Evolutionary conservation across 164 flowering plant species (phyloP), one percentile per base, ranked within the genome.

Genomic region (Amborella trichopoda): DNA sequence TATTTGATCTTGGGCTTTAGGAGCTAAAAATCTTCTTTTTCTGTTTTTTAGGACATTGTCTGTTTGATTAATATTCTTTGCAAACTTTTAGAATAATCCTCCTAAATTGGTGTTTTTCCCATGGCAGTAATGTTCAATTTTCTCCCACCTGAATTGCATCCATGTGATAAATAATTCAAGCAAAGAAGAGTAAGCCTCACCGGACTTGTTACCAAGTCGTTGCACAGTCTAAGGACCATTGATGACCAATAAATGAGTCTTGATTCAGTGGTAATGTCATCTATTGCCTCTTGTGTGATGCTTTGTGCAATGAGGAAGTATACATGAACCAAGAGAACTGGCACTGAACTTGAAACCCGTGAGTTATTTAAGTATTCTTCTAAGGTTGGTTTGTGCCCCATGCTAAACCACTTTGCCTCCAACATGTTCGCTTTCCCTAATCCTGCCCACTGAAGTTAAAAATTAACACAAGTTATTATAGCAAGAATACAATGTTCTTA

Each of bases 361-460:
- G 62, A 76, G 54, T 71, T 76, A 11, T 43, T 47, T 9, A 73
- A 16, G 22, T 76, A 71, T 52, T 76, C 78, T 19, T 57, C 28
- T 6, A 71, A 44, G 1, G 64, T 40, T 44, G 82, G 76, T 4
- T 44, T 64, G 21, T 69, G 42, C 6, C 68, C 69, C 23, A 14
- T 49, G 39, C 51, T 47, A 28, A 54, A 53, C 78, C 82, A 76
- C 40, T 60, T 55, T 41, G 82, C 76, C 44, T 76, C 82, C 51
- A 52, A 49, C 6, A 64, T 28, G 52, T 63, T 40, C 19, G 74
- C 26, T 33, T 65, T 60, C 24, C 76, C 70, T 43, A 70, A 57
- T 16, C 53, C 65, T 46, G 56, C 57, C 76, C 78, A 76, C 81
- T 75, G 39, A 11, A 23, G 2, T 3, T 6, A 28, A 14, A 2